Evolutionary conservation across 148 eudicot species (phyloP).

Genomic region (Rhododendron ovatum): DNA sequence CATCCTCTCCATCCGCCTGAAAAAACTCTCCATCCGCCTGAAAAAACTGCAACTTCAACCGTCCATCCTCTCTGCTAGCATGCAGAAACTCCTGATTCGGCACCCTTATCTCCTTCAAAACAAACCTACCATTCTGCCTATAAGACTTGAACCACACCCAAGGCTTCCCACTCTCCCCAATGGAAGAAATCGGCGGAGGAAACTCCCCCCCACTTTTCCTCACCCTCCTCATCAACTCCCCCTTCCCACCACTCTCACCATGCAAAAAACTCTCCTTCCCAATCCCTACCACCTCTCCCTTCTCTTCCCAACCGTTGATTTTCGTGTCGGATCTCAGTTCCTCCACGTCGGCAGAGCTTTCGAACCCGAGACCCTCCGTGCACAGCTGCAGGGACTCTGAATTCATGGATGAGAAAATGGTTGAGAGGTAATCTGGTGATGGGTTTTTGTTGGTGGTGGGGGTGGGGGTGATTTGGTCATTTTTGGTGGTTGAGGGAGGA

Average conservation of each 20-base stretch:
- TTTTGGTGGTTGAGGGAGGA: neutral
- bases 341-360: slow-evolving; percentile 66
- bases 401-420: slow-evolving; percentile 48
- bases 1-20: slow-evolving; percentile 38
- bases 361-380: slow-evolving; percentile 90
- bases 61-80: slow-evolving; percentile 67
- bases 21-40: slow-evolving; percentile 41
- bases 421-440: slow-evolving; percentile 6
- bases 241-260: neutral
- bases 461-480: neutral
- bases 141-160: slow-evolving; percentile 60
- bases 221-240: slow-evolving; percentile 32
- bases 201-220: slow-evolving; percentile 30
- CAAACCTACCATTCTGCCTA: slow-evolving; percentile 65
- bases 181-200: slow-evolving; percentile 85
- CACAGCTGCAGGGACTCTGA: slow-evolving; percentile 67
- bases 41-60: slow-evolving; percentile 53
- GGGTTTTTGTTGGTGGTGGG: neutral
- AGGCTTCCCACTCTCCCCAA: slow-evolving; percentile 67
- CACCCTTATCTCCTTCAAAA: slow-evolving; percentile 56
- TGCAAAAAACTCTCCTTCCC: slow-evolving; percentile 5
- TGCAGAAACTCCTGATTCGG: slow-evolving; percentile 63
- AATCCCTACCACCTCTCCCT: slow-evolving; percentile 9
- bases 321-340: slow-evolving; percentile 24
- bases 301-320: neutral